phyloP scores from a whole-genome alignment of 352 stramenopile genomes.

The Phytophthora colocasiae region DNA sequence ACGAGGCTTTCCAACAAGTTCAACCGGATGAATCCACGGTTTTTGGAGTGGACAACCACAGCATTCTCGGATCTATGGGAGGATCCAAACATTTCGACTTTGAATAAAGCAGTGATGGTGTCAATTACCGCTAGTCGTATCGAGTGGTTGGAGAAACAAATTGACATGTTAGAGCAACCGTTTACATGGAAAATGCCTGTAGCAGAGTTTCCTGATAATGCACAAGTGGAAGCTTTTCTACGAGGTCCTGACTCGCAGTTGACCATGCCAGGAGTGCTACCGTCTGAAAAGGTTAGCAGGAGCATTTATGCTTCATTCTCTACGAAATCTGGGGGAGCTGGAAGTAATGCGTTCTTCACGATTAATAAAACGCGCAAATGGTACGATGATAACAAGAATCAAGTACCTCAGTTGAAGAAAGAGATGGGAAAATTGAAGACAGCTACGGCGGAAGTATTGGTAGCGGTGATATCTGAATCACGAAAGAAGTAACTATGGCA shows the following conservation, averaged over 20 bases:
- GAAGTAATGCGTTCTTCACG: conserved; percentile 4
- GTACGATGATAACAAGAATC: neutral
- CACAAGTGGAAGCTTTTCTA: conserved; percentile 17
- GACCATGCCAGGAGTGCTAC: neutral
- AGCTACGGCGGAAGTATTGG: neutral
- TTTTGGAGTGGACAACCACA: neutral
- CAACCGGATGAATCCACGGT: neutral
- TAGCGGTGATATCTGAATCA: neutral
- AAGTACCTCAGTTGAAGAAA: neutral
- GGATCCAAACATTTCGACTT: neutral
- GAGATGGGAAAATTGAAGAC: neutral
- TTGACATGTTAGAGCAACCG: conserved; percentile 12
- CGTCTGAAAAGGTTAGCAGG: neutral
- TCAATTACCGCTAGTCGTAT: neutral
- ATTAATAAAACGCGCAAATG: conserved; percentile 19
- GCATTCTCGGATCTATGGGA: neutral
- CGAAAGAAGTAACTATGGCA: neutral
- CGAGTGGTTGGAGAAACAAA: conserved; percentile 21
- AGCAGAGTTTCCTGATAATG: conserved; percentile 7
- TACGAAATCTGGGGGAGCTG: neutral
- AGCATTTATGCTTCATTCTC: neutral
- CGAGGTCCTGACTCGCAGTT: neutral
- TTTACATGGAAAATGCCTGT: conserved; percentile 30
- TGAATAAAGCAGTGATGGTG: neutral
- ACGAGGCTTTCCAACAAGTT: neutral